phyloP scores from a whole-genome alignment of 441 rosid species.

The Manihot esculenta region DNA sequence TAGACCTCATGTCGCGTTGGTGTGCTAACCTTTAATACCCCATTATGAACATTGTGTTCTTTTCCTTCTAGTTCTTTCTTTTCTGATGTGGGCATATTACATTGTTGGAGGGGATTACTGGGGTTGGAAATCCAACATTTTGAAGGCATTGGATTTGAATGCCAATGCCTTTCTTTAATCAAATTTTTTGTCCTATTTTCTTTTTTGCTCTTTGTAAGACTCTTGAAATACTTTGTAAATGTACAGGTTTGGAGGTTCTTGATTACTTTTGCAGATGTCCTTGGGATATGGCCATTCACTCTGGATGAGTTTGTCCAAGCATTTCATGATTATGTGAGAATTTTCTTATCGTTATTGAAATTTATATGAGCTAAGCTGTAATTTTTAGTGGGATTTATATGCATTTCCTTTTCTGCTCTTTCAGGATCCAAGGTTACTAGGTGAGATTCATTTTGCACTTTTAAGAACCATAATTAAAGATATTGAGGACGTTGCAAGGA shows the following conservation, averaged over 20 bases:
- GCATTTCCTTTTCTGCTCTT: slow-evolving; percentile 17
- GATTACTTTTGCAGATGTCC: slow-evolving; percentile 72
- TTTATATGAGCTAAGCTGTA: slow-evolving; percentile 15
- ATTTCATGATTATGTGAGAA: slow-evolving; percentile 75
- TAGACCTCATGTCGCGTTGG: neutral
- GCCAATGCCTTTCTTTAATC: neutral
- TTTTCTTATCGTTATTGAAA: slow-evolving; percentile 7
- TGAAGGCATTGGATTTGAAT: neutral
- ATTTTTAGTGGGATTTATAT: slow-evolving; percentile 22
- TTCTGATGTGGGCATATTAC: neutral
- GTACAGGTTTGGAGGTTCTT: slow-evolving; percentile 86
- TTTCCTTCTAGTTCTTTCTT: neutral
- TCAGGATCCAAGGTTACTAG: slow-evolving; percentile 78
- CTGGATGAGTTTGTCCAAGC: slow-evolving; percentile 87
- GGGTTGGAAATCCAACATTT: slow-evolving; percentile 9
- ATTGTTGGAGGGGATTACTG: neutral
- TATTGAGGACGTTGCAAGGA: slow-evolving; percentile 74
- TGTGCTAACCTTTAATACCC: neutral
- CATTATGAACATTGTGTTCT: neutral
- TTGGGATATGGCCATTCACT: slow-evolving; percentile 91
- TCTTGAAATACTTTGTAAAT: slow-evolving; percentile 19
- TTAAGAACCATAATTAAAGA: slow-evolving; percentile 71
- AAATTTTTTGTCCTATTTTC: neutral
- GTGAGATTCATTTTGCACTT: slow-evolving; percentile 77
- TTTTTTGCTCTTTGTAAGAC: neutral